Evolutionary conservation across 139 green algal genomes (phyloP).

Genomic region (Chlorella sp.): DNA sequence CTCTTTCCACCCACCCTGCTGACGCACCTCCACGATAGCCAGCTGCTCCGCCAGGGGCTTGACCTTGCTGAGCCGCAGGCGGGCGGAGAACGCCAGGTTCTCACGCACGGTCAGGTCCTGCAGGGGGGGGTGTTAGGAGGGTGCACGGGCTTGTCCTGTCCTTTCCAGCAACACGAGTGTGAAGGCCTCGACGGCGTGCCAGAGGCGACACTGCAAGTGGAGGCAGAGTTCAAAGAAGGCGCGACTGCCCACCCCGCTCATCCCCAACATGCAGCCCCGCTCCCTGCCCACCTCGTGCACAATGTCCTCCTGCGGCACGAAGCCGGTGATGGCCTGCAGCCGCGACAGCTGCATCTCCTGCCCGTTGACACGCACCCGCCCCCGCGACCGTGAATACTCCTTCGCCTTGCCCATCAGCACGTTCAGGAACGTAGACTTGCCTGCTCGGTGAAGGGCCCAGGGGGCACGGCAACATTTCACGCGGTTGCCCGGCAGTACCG

Average conservation of each 20-base stretch:
- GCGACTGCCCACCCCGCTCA: no score
- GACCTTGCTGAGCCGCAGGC: slow-evolving; percentile 50
- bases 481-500: no score
- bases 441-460: slow-evolving; percentile 24
- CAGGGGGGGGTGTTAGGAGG: no score
- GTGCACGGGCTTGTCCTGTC: no score
- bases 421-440: slow-evolving; percentile 56
- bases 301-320: slow-evolving; percentile 65
- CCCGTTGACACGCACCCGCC: slow-evolving; percentile 47
- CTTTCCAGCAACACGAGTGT: no score
- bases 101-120: slow-evolving; percentile 67
- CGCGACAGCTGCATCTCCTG: slow-evolving; percentile 34
- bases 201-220: no score
- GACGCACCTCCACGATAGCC: slow-evolving; percentile 48
- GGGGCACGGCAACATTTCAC: no score
- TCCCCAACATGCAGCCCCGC: no score
- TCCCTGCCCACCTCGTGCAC: no score
- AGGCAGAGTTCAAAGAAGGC: no score
- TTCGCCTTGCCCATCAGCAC: slow-evolving; percentile 45
- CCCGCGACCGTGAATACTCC: slow-evolving; percentile 18
- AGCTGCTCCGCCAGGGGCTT: slow-evolving; percentile 26
- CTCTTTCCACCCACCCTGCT: no score
- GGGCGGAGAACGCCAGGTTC: slow-evolving; percentile 72
- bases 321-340: slow-evolving; percentile 46
- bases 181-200: no score